Evolutionary conservation across 2,329 filamentous ascomycete genomes (phyloP).

Genomic region (Lecanicillium sp.): DNA sequence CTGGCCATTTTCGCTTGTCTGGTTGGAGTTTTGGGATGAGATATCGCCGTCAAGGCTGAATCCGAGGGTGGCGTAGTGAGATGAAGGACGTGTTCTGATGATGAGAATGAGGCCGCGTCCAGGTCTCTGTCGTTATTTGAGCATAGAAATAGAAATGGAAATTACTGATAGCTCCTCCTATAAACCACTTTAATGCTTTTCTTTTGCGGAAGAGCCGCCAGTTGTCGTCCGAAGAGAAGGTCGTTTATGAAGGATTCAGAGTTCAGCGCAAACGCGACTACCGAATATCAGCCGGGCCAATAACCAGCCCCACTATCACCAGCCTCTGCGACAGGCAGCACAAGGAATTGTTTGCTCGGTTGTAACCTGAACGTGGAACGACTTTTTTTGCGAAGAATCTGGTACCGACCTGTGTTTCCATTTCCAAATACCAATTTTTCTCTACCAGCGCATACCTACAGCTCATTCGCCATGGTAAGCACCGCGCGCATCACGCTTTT

Average conservation of each 20-base stretch:
- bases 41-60: constrained; percentile 11
- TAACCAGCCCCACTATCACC: constrained; percentile 3
- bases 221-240: neutral
- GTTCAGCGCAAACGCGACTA: constrained; percentile 3
- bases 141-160: too few species aligned
- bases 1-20: constrained; percentile 9
- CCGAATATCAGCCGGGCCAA: constrained; percentile 8
- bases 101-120: too few species aligned
- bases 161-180: too few species aligned
- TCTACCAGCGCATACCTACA: too few species aligned
- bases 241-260: neutral
- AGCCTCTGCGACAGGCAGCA: neutral
- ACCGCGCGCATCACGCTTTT: neutral
- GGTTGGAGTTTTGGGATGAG: constrained; percentile 11
- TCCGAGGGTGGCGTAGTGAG: neutral
- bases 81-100: too few species aligned
- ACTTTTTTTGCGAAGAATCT: too few species aligned
- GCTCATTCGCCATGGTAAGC: constrained; percentile 22
- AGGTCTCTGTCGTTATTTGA: too few species aligned
- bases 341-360: too few species aligned
- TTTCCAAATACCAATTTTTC: too few species aligned
- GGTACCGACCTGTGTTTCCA: too few species aligned
- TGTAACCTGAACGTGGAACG: too few species aligned
- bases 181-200: neutral
- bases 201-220: neutral